These are phyloP conservation scores for Phaseolus coccineus DNA, from an alignment of 331 rosid genomes.

Conservation along the genomic window DNA sequence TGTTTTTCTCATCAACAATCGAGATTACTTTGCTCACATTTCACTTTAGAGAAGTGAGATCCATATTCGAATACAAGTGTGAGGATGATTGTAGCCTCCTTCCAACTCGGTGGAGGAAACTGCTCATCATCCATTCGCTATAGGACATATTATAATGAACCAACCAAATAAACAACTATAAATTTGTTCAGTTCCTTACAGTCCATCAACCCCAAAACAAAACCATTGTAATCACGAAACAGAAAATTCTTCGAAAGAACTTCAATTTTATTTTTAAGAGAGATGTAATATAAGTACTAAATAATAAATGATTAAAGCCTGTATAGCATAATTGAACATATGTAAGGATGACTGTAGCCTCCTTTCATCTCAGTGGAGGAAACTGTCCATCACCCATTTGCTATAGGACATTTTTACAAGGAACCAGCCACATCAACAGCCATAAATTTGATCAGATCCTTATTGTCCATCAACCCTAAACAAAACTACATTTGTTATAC, in stretches of 20 bases:
- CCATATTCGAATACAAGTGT: conserved; percentile 49
- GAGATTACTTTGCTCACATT: neutral
- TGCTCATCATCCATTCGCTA: conserved; percentile 84
- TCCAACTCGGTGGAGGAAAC: conserved; percentile 73
- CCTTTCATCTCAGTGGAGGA: too few relatives aligned
- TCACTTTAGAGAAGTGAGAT: neutral
- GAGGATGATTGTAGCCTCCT: conserved; percentile 83
- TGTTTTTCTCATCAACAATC: neutral
- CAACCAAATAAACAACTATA: conserved; percentile 67
- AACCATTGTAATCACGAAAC: neutral
- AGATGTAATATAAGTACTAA: neutral
- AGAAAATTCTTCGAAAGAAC: neutral
- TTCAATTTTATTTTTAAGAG: neutral
- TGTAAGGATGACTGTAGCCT: too few relatives aligned
- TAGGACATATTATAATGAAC: conserved; percentile 65
- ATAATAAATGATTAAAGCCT: neutral
- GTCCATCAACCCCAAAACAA: conserved; percentile 53
- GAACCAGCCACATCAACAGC: too few relatives aligned
- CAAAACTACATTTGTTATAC: too few relatives aligned
- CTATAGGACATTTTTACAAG: too few relatives aligned
- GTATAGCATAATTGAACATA: too few relatives aligned
- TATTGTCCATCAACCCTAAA: too few relatives aligned
- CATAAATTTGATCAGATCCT: too few relatives aligned
- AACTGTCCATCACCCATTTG: too few relatives aligned
- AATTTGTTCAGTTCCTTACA: conserved; percentile 55